Conservation (phyloP, 2,329 filamentous ascomycete genomes). For the Zopfia rhizophila region DNA sequence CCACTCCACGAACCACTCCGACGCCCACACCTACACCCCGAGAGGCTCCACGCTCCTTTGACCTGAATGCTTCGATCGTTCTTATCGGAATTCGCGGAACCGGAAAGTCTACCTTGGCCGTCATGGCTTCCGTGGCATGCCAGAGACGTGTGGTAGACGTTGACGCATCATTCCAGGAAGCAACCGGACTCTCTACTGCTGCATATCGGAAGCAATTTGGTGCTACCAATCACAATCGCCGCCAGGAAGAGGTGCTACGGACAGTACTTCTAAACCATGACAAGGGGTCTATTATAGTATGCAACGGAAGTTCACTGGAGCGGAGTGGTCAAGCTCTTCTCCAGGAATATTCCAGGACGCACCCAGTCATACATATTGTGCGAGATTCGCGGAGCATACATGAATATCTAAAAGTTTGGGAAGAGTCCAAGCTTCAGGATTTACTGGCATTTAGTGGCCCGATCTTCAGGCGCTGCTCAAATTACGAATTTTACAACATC, state of each 20-base stretch:
- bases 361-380: slow-evolving; percentile 77
- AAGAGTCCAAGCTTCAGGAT: slow-evolving; percentile 66
- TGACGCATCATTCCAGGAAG: slow-evolving; percentile 73
- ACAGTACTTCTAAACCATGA: slow-evolving; percentile 68
- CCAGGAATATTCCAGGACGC: slow-evolving; percentile 68
- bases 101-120: slow-evolving; percentile 79
- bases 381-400: slow-evolving; percentile 74
- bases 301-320: slow-evolving; percentile 75
- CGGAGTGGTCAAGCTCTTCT: slow-evolving; percentile 69
- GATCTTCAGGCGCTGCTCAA: slow-evolving; percentile 73
- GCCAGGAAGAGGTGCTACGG: slow-evolving; percentile 71
- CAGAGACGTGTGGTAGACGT: slow-evolving; percentile 75
- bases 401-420: slow-evolving; percentile 65
- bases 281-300: slow-evolving; percentile 74
- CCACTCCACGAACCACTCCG: slow-evolving; percentile 42
- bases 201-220: slow-evolving; percentile 73
- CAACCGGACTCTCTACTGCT: slow-evolving; percentile 69
- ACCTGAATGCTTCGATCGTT: slow-evolving; percentile 74
- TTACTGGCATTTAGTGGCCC: slow-evolving; percentile 67
- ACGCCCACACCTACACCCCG: slow-evolving; percentile 25
- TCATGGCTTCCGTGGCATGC: slow-evolving; percentile 78
- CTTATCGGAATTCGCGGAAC: slow-evolving; percentile 78
- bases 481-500: slow-evolving; percentile 81
- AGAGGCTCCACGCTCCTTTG: slow-evolving; percentile 57
- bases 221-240: slow-evolving; percentile 68